Conservation (phyloP, 2,329 filamentous ascomycete genomes). For the Pseudogymnoascus sp. region DNA sequence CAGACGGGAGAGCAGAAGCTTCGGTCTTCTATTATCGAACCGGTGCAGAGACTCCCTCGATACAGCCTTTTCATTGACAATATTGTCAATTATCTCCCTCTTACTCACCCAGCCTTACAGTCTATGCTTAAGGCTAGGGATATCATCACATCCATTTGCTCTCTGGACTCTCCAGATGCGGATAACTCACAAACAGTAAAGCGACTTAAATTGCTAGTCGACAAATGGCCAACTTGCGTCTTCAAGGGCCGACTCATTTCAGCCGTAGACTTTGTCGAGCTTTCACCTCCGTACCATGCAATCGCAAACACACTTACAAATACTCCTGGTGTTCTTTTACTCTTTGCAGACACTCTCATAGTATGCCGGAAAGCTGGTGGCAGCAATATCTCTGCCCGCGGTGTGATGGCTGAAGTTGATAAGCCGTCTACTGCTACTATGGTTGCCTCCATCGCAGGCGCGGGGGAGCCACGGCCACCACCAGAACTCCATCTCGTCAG, state of each 20-base stretch:
- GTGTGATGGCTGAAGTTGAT: constrained; percentile 76
- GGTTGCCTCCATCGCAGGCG: constrained; percentile 56
- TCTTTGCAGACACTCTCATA: constrained; percentile 78
- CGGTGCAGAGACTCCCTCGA: constrained; percentile 84
- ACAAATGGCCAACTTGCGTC: constrained; percentile 66
- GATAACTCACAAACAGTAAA: constrained; percentile 68
- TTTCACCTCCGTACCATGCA: constrained; percentile 60
- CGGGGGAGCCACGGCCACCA: constrained; percentile 46
- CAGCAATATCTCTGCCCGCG: constrained; percentile 60
- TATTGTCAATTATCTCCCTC: constrained; percentile 77
- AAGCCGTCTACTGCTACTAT: constrained; percentile 61
- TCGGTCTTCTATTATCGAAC: constrained; percentile 89
- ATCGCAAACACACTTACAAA: constrained; percentile 1
- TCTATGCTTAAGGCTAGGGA: constrained; percentile 82
- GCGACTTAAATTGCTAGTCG: constrained; percentile 66
- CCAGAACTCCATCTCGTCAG: constrained; percentile 71
- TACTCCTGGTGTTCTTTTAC: constrained; percentile 64
- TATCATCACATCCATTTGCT: constrained; percentile 93
- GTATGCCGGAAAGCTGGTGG: constrained; percentile 63
- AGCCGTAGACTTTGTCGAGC: constrained; percentile 71
- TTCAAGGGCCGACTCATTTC: constrained; percentile 71
- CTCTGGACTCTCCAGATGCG: constrained; percentile 66
- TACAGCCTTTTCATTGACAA: constrained; percentile 97
- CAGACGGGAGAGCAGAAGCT: constrained; percentile 84
- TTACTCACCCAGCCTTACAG: constrained; percentile 76